A percentile compares a stretch with the other conserved stretches of the same genome.
These are phyloP conservation scores for Neohortaea acidophila DNA, from an alignment of 495 filamentous ascomycete genomes.

Conservation along the genomic window DNA sequence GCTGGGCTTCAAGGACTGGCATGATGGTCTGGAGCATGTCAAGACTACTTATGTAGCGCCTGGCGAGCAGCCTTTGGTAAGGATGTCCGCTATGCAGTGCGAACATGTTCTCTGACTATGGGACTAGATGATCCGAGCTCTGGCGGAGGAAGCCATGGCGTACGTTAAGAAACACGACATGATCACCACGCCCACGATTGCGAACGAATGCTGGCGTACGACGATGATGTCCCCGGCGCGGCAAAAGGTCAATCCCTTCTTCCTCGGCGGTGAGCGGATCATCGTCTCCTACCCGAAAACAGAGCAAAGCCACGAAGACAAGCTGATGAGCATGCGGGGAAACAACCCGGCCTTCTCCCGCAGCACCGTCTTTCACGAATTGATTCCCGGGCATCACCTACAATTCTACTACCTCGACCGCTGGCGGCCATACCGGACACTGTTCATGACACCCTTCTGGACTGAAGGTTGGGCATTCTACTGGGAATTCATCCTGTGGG, in stretches of 20 bases:
- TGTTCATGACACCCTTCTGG: conserved; percentile 39
- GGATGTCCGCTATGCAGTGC: too few species aligned
- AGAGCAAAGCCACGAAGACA: conserved; percentile 34
- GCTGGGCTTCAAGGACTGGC: conserved; percentile 27
- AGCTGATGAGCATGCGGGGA: conserved; percentile 38
- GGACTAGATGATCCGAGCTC: conserved; percentile 30
- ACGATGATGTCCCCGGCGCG: conserved; percentile 35
- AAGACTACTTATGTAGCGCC: conserved; percentile 37
- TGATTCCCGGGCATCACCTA: conserved; percentile 40
- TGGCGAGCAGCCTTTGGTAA: conserved; percentile 33
- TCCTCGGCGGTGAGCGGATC: conserved; percentile 35
- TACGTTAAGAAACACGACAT: conserved; percentile 34
- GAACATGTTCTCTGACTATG: too few species aligned
- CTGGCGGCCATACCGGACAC: conserved; percentile 29
- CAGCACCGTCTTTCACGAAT: conserved; percentile 33
- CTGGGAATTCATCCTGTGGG: conserved; percentile 38
- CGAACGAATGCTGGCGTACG: conserved; percentile 36
- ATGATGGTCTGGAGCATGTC: conserved; percentile 35
- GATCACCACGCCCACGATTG: conserved; percentile 35
- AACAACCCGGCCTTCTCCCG: conserved; percentile 39
- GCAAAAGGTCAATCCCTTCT: conserved; percentile 33
- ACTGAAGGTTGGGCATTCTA: conserved; percentile 42
- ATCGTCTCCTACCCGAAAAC: conserved; percentile 37
- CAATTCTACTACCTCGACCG: conserved; percentile 32
- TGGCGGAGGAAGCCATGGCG: conserved; percentile 28